Evolutionary conservation across 176 grass and related monocot genomes (phyloP).

Genomic region (Juncus inflexus): DNA sequence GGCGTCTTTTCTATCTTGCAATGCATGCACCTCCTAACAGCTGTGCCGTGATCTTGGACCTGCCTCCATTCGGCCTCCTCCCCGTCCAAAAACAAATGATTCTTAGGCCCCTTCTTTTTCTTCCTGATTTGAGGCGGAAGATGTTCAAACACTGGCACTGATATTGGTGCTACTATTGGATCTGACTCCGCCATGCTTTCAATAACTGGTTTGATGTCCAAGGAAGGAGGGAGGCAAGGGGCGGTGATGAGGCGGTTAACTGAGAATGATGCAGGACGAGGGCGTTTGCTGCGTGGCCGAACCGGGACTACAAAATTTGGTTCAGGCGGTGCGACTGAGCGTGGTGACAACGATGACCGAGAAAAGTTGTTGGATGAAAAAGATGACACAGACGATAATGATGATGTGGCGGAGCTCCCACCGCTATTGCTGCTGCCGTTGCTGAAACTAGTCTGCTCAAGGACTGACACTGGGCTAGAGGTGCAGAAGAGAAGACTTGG

Average conservation of each 20-base stretch:
- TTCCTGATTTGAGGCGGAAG: slow-evolving; percentile 29
- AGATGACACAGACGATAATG: slow-evolving; percentile 53
- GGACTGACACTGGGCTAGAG: slow-evolving; percentile 79
- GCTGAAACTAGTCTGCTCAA: slow-evolving; percentile 51
- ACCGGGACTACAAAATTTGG: slow-evolving; percentile 47
- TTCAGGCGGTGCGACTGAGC: slow-evolving; percentile 36
- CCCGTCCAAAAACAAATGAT: slow-evolving; percentile 6
- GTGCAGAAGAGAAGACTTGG: slow-evolving; percentile 49
- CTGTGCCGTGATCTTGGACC: slow-evolving; percentile 24
- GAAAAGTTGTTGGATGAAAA: slow-evolving; percentile 64
- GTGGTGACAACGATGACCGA: slow-evolving; percentile 34
- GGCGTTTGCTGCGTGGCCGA: slow-evolving; percentile 79
- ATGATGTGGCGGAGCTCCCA: slow-evolving; percentile 36
- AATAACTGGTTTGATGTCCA: slow-evolving; percentile 41
- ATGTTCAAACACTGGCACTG: slow-evolving; percentile 9
- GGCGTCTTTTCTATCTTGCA: slow-evolving; percentile 98
- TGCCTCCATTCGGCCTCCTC: slow-evolving; percentile 41
- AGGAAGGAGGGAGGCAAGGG: slow-evolving; percentile 25
- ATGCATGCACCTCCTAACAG: slow-evolving; percentile 90
- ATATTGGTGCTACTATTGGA: neutral
- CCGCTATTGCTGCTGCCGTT: neutral
- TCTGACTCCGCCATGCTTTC: slow-evolving; percentile 64
- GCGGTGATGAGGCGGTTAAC: slow-evolving; percentile 23
- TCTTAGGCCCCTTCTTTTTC: slow-evolving; percentile 76
- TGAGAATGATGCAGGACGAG: slow-evolving; percentile 47